Evolutionary conservation across 2,329 filamentous ascomycete species (phyloP).

Genomic region (Apiospora pterosperma): DNA sequence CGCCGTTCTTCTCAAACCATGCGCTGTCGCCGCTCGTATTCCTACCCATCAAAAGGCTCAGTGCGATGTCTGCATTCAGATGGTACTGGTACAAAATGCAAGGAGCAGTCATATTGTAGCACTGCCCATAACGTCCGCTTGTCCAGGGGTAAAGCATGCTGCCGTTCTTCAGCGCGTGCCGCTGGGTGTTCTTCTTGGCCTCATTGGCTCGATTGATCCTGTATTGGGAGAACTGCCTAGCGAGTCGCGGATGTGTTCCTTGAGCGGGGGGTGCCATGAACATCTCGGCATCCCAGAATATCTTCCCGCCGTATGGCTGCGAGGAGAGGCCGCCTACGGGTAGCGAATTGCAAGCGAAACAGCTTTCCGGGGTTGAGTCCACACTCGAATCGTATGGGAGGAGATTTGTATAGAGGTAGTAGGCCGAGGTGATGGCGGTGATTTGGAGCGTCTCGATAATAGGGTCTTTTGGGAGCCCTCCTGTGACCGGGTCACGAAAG

Average conservation of each 20-base stretch:
- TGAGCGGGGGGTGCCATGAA: conserved; percentile 1
- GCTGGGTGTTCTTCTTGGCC: not conserved
- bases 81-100: conserved; percentile 5
- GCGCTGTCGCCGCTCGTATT: not conserved
- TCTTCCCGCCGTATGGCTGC: conserved; percentile 1
- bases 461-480: not conserved
- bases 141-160: conserved; percentile 7
- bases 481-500: not conserved
- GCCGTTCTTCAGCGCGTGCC: not conserved
- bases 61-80: not conserved
- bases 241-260: conserved; percentile 3
- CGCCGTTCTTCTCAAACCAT: not conserved
- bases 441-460: not conserved
- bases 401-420: conserved; percentile 1
- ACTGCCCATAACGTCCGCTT: conserved; percentile 1
- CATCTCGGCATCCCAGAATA: conserved; percentile 5
- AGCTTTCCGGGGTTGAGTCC: not conserved
- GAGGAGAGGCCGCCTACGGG: not conserved
- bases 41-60: not conserved
- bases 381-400: not conserved
- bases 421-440: not conserved
- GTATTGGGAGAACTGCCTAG: not conserved
- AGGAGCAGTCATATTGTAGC: not conserved
- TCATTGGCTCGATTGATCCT: not conserved
- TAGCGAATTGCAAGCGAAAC: not conserved